phyloP scores from a whole-genome alignment of 2,329 filamentous ascomycete species.

The Verticillium klebahnii region DNA sequence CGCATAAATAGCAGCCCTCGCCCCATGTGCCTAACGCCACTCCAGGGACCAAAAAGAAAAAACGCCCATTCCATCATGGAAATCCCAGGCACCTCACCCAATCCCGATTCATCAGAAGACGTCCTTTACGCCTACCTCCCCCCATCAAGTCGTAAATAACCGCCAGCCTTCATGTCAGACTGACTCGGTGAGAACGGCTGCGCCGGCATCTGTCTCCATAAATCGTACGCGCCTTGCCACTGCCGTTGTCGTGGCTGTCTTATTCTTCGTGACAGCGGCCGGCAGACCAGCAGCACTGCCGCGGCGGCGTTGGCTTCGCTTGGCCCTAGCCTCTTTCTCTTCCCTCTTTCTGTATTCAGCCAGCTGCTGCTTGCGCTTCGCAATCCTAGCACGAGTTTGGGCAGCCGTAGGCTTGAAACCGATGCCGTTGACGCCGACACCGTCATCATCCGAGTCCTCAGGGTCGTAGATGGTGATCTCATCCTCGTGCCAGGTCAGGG shows the following conservation, averaged over 20 bases:
- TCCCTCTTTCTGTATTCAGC: conserved; percentile 58
- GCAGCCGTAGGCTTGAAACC: conserved; percentile 62
- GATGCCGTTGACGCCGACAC: conserved; percentile 62
- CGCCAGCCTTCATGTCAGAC: not conserved
- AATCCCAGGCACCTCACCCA: not conserved
- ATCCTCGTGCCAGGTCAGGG: conserved; percentile 63
- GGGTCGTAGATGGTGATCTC: conserved; percentile 65
- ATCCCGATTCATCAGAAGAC: not conserved
- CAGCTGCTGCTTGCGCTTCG: conserved; percentile 57
- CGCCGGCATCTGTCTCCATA: conserved; percentile 28
- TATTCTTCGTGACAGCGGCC: conserved; percentile 4
- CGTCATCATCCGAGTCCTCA: conserved; percentile 61
- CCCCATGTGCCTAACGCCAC: not conserved
- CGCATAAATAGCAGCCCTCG: not conserved
- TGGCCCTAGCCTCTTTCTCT: conserved; percentile 54
- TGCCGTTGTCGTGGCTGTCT: conserved; percentile 12
- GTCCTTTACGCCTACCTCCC: not conserved
- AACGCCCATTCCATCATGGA: not conserved
- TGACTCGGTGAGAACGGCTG: conserved; percentile 7
- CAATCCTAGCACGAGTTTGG: conserved; percentile 50
- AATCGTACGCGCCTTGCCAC: conserved; percentile 33
- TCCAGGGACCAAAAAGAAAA: not conserved
- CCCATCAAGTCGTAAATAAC: not conserved
- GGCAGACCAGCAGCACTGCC: conserved; percentile 20
- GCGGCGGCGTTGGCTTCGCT: conserved; percentile 47